phyloP scores from a whole-genome alignment of 1,284 basidiomycete species.

The Kwoniella shivajii region DNA sequence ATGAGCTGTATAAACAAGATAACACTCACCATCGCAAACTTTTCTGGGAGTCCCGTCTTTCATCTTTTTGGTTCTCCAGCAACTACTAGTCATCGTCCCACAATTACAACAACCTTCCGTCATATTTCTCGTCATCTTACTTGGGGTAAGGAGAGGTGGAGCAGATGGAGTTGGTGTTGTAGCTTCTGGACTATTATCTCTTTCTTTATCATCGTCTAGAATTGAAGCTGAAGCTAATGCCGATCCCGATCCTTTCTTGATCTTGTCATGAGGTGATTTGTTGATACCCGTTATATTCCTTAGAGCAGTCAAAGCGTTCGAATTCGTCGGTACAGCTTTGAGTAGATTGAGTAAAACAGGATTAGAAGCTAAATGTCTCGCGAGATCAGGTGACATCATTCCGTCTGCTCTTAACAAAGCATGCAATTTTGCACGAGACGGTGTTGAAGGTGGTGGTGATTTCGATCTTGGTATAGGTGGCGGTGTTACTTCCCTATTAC shows the following conservation, averaged over 20 bases:
- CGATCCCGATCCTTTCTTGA: background rate
- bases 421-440: conserved; percentile 39
- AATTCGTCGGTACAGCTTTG: conserved; percentile 38
- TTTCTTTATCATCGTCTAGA: conserved; percentile 14
- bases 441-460: conserved; percentile 48
- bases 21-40: conserved; percentile 49
- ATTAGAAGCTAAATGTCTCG: conserved; percentile 41
- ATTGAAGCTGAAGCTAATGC: too few relatives aligned
- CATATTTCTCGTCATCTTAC: background rate
- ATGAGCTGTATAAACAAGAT: background rate
- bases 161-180: conserved; percentile 15
- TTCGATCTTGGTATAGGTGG: conserved; percentile 33
- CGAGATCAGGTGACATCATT: conserved; percentile 46
- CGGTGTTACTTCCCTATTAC: conserved; percentile 30
- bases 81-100: conserved; percentile 36
- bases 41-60: conserved; percentile 42
- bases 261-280: background rate
- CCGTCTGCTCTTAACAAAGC: conserved; percentile 43
- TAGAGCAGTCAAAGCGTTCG: conserved; percentile 13
- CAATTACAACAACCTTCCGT: conserved; percentile 47
- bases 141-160: conserved; percentile 3
- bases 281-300: conserved; percentile 19
- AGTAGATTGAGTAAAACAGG: conserved; percentile 41
- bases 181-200: conserved; percentile 13
- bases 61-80: conserved; percentile 46